Evolutionary conservation across 306 rosid genomes (phyloP).

Genomic region (Cicer arietinum): DNA sequence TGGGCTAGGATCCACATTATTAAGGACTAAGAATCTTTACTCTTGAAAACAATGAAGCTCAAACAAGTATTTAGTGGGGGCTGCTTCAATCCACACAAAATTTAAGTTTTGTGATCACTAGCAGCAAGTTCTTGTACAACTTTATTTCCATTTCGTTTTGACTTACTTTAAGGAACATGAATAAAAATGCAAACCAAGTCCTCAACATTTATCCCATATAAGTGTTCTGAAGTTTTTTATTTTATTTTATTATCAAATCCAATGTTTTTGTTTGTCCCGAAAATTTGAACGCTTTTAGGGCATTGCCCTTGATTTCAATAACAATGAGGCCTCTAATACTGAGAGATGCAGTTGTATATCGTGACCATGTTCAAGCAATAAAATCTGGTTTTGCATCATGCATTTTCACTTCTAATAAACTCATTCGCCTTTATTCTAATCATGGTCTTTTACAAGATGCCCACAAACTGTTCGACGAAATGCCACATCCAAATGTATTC

Average conservation of each 20-base stretch:
- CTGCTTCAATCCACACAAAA: too few species aligned
- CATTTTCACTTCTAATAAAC: conserved; percentile 67
- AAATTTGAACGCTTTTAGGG: background rate
- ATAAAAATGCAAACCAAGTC: conserved; percentile 18
- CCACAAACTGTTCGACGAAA: conserved; percentile 74
- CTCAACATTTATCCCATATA: too few species aligned
- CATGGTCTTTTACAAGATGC: conserved; percentile 57
- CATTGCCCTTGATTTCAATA: conserved; percentile 20
- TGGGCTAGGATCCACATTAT: too few species aligned
- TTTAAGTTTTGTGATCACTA: background rate
- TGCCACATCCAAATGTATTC: conserved; percentile 68
- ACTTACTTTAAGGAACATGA: background rate
- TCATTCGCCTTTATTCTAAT: conserved; percentile 55
- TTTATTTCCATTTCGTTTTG: background rate
- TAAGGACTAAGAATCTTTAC: too few species aligned
- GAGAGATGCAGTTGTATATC: conserved; percentile 52
- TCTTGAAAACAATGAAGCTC: too few species aligned
- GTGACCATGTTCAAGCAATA: conserved; percentile 59
- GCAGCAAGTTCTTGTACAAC: background rate
- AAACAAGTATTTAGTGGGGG: background rate
- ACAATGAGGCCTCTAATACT: conserved; percentile 60
- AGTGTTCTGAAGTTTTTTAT: background rate
- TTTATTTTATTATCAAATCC: background rate
- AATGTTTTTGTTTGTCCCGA: background rate
- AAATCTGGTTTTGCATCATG: conserved; percentile 57